Base-by-base conservation (phyloP, 2,329 filamentous ascomycete genomes). In the Fusarium dlaminii region DNA sequence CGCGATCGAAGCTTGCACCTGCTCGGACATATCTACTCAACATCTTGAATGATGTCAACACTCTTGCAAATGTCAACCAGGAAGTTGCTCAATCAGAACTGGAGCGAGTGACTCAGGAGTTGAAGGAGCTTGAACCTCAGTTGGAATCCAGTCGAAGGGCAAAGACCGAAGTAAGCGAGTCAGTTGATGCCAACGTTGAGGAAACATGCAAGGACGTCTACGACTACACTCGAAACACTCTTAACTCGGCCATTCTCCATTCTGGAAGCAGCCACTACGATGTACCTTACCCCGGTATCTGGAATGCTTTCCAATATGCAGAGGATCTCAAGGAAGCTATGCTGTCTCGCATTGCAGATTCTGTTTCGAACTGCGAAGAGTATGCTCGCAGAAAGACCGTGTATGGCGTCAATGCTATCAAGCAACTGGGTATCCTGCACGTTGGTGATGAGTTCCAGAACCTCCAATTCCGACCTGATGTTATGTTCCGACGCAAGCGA, bases 21-120 rank as follows among this genome's bases (percentile, higher is more conserved):
- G 96, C 96, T 12, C 95, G 95, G 83, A 98, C 96, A 5, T 99
- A 99, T 80, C 90, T 99, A 3, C 86, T 97, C 78, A 99, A 99
- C 81, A 92, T 98, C 32, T 88, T 99, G 39, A 93, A 94, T 76
- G 96, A 99, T 79, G 87, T 99, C 67, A 87, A 94, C 79, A 92
- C 90, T 8, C 87, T 99, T 46, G 96, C 96, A 10, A 90, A 88
- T 1, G 94, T 98, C 77, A 99, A 99, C 81, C 88, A 91, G 32
- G 94, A 98, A 74, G 92, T 98, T 34, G 95, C 95, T 5, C 90
- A 94, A 77, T 89, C 91, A 14, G 96, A 99, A 82, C 86, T 98
- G 18, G 90, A 96, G 66, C 90, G 95, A 34, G 94, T 98, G 5
- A 92, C 90, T 13, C 89, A 89, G 74, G 95, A 98, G 79, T 87